Base-by-base conservation (phyloP, 148 eudicot genomes). In the Hydrangea macrophylla region DNA sequence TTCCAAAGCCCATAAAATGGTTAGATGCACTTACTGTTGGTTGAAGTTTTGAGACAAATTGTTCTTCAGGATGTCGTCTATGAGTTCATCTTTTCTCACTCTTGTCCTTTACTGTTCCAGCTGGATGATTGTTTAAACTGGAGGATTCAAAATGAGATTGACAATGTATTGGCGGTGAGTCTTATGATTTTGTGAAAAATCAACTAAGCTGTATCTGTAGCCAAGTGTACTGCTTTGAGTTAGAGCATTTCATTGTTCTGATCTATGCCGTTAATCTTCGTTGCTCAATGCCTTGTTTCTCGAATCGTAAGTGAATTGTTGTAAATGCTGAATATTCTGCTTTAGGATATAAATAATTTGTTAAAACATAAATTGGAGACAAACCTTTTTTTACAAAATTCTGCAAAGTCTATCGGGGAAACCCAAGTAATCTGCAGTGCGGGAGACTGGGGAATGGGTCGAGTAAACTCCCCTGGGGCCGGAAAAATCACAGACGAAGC, bases 141-240 rank as follows among this genome's bases (percentile, higher is more conserved):
- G 96, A 85, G 96, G 82, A 84, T 90, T 74, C 84, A 87, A 75
- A 90, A 83, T 75, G 92, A 90, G 69, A 90, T 90, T 44, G 96
- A 90, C 71, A 61, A 77, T 39, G 91, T 94, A 66, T 71, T 94
- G 73, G 58, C 85, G 64, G 99, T 94, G 63, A 81, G 96, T 82
- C 73, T 69, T 48, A 15, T 17, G 39, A 42, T 64, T 55, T 39
- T 59, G 48, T 42, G 48, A 20, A 26, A 68, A 28, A 15, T 59
- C 37, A 57, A 25, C 58, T 57, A 44, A 24, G 18, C 2, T 26
- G 28, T 55, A 9, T 25, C 7, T 37, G 36, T 1, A 55, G 27
- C 36, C 18, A 27, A 59, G 42, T 2, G 2, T 48, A 18, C 23
- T 48, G 53, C n/a, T 48, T 48, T 48, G 53, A 48, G 53, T 22